phyloP scores from a whole-genome alignment of 192 early-diverging fungal genomes.

The Spinellus fusiger region DNA sequence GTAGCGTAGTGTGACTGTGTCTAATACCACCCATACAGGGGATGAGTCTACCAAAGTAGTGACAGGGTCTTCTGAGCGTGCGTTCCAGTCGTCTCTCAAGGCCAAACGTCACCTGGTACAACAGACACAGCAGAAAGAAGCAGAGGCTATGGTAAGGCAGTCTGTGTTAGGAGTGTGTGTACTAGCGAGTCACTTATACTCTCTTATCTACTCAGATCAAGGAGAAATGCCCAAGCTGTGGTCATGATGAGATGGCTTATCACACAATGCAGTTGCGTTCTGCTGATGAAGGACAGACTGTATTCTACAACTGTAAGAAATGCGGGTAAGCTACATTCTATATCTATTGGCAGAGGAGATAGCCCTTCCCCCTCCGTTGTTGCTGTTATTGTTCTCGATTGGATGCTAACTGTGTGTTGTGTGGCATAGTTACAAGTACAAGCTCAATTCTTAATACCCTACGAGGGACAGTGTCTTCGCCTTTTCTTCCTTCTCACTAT shows the following conservation, averaged over 20 bases:
- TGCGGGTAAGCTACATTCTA: constrained; percentile 80
- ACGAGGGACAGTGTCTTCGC: not conserved
- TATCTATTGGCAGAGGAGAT: not conserved
- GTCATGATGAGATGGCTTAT: constrained; percentile 88
- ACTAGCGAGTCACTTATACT: not conserved
- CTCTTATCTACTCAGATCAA: constrained; percentile 57
- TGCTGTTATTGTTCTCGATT: not conserved
- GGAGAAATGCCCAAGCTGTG: constrained; percentile 95
- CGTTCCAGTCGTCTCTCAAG: constrained; percentile 73
- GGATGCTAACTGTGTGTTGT: not conserved
- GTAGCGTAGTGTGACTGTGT: not conserved
- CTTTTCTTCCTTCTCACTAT: not conserved
- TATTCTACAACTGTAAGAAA: constrained; percentile 96
- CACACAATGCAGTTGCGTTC: constrained; percentile 95
- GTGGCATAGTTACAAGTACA: constrained; percentile 14
- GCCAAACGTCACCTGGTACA: constrained; percentile 65
- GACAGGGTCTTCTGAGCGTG: constrained; percentile 66
- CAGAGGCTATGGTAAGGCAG: constrained; percentile 42
- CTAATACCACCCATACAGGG: constrained; percentile 28
- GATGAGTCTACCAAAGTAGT: constrained; percentile 80
- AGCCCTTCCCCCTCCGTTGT: too few species aligned
- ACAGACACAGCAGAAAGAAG: constrained; percentile 30
- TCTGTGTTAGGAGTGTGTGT: not conserved
- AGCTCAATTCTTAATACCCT: constrained; percentile 15
- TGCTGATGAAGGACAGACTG: constrained; percentile 99